Evolutionary conservation across 306 rosid genomes (phyloP).

Genomic region (Cucurbita moschata): DNA sequence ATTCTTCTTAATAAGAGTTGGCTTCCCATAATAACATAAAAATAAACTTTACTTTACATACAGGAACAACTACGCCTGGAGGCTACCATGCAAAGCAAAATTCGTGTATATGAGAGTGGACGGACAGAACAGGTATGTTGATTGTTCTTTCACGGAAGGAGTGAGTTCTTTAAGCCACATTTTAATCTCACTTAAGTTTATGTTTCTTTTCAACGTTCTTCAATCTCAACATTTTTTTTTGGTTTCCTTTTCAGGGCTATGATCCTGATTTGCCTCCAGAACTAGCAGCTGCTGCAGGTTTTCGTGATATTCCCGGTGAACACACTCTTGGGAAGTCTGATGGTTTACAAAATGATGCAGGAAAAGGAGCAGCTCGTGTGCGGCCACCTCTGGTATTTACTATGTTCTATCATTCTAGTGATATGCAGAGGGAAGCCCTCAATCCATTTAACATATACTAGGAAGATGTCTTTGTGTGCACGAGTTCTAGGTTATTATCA

Average conservation of each 20-base stretch:
- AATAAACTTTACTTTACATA: slow-evolving; percentile 6
- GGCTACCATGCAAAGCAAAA: slow-evolving; percentile 98
- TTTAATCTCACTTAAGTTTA: background rate
- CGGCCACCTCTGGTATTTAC: slow-evolving; percentile 72
- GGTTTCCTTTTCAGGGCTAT: slow-evolving; percentile 48
- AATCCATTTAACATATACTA: background rate
- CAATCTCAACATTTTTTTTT: background rate
- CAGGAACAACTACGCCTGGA: slow-evolving; percentile 97
- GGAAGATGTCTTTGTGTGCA: background rate
- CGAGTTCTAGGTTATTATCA: background rate
- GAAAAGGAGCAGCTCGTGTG: slow-evolving; percentile 46
- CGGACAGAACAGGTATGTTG: slow-evolving; percentile 74
- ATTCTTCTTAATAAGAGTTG: background rate
- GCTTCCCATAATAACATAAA: background rate
- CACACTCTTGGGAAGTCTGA: slow-evolving; percentile 45
- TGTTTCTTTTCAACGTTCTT: background rate
- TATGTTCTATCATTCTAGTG: background rate
- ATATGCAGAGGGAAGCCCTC: background rate
- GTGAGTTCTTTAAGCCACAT: background rate
- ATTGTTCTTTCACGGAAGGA: slow-evolving; percentile 6
- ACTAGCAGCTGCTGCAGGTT: slow-evolving; percentile 85
- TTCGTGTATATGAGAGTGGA: slow-evolving; percentile 94
- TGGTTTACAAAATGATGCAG: slow-evolving; percentile 44
- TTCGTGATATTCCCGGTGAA: slow-evolving; percentile 46
- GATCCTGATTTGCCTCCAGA: slow-evolving; percentile 99